These are phyloP conservation scores for Flaveria trinervia DNA, from an alignment of 129 eudicot genomes.

Conservation along the genomic window DNA sequence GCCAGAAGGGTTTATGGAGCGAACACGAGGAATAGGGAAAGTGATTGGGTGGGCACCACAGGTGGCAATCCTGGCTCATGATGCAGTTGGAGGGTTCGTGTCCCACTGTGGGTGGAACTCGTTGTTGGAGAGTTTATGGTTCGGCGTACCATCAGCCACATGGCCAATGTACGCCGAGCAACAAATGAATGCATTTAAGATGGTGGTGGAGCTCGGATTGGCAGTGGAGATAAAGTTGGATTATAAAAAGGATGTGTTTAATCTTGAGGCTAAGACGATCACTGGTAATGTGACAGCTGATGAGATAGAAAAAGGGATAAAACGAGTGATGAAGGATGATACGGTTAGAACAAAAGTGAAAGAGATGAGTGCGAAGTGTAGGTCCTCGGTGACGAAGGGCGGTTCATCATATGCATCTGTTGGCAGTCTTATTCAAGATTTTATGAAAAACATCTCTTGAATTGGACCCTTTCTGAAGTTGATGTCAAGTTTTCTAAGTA, in stretches of 20 bases:
- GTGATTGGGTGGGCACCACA: constrained; percentile 65
- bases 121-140: constrained; percentile 47
- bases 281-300: constrained; percentile 30
- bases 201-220: constrained; percentile 30
- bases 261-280: not conserved
- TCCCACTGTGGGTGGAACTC: constrained; percentile 69
- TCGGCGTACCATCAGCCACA: constrained; percentile 46
- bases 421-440: not conserved
- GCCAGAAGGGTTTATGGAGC: constrained; percentile 47
- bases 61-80: constrained; percentile 41
- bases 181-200: constrained; percentile 29
- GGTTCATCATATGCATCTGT: constrained; percentile 43
- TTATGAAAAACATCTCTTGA: not conserved
- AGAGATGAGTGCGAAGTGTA: constrained; percentile 17
- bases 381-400: constrained; percentile 24
- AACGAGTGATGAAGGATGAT: constrained; percentile 22
- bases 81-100: constrained; percentile 52
- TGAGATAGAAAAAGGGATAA: constrained; percentile 30
- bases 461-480: not conserved
- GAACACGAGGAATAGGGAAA: constrained; percentile 43
- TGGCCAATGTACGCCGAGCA: constrained; percentile 46
- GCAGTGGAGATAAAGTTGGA: constrained; percentile 39
- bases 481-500: too few species aligned
- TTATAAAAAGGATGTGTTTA: constrained; percentile 28
- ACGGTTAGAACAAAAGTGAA: constrained; percentile 28